Percentiles rank a stretch among this genome's conserved stretches.
These are phyloP conservation scores for Kazachstania taianensis DNA, from an alignment of 805 yeast genomes.

Conservation along the genomic window DNA sequence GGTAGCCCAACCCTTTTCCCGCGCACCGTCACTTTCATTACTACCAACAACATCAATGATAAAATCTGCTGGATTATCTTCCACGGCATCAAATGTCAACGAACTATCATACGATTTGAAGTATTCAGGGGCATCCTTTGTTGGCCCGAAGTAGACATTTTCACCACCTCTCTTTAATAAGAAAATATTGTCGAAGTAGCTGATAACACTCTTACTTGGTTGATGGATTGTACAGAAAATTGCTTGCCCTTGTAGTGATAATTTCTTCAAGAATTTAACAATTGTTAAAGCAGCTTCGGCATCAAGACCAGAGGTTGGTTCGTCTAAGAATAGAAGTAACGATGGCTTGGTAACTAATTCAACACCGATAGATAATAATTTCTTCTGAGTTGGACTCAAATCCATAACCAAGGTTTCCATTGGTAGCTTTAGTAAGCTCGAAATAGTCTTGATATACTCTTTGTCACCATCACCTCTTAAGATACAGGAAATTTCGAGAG, in stretches of 20 bases:
- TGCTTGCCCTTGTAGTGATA: slow-evolving; percentile 46
- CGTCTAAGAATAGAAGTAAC: slow-evolving; percentile 40
- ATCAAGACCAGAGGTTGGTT: slow-evolving; percentile 51
- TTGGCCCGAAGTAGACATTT: slow-evolving; percentile 65
- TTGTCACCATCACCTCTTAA: slow-evolving; percentile 33
- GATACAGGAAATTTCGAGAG: slow-evolving; percentile 41
- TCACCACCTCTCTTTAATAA: slow-evolving; percentile 60
- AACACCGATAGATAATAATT: slow-evolving; percentile 44
- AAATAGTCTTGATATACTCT: slow-evolving; percentile 26
- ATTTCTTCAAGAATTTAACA: slow-evolving; percentile 38
- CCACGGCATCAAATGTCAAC: slow-evolving; percentile 37
- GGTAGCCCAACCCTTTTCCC: slow-evolving; percentile 28
- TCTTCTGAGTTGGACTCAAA: slow-evolving; percentile 45
- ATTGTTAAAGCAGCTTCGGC: slow-evolving; percentile 53
- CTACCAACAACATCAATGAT: slow-evolving; percentile 55
- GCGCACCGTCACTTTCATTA: slow-evolving; percentile 45
- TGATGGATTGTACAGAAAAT: slow-evolving; percentile 56
- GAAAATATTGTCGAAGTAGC: slow-evolving; percentile 49
- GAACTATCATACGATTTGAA: slow-evolving; percentile 49
- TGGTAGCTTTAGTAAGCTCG: slow-evolving; percentile 36
- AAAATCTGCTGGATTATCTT: slow-evolving; percentile 69
- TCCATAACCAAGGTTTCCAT: slow-evolving; percentile 38
- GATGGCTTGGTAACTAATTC: slow-evolving; percentile 47
- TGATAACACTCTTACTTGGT: slow-evolving; percentile 51
- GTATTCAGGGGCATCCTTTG: slow-evolving; percentile 44